Evolutionary conservation across 306 rosid species (phyloP).

Genomic region (Rosa multiflora): DNA sequence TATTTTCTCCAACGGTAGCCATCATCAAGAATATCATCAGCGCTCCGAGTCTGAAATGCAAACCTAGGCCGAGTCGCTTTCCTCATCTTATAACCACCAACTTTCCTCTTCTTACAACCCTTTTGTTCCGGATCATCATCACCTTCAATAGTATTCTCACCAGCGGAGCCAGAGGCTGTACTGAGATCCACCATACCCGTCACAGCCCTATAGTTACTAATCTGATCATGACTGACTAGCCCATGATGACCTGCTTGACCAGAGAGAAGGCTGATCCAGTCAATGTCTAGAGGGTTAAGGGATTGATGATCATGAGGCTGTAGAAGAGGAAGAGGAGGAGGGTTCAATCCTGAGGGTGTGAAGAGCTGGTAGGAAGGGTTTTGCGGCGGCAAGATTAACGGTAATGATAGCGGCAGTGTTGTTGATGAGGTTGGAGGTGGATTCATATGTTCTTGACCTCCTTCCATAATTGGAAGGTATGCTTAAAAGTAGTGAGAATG

Average conservation of each 20-base stretch:
- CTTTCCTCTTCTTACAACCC: constrained; percentile 32
- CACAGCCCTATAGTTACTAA: constrained; percentile 4
- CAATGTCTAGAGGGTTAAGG: constrained; percentile 37
- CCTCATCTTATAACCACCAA: constrained; percentile 35
- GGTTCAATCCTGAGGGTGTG: constrained; percentile 28
- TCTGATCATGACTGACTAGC: constrained; percentile 20
- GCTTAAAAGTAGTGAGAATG: background rate
- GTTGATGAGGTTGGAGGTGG: constrained; percentile 21
- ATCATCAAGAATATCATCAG: constrained; percentile 88
- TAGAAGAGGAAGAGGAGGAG: constrained; percentile 23
- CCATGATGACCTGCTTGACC: constrained; percentile 28
- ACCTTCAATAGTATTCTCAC: constrained; percentile 12
- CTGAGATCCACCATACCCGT: background rate
- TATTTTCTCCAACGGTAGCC: constrained; percentile 98
- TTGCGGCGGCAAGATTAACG: constrained; percentile 21
- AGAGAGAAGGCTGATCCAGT: constrained; percentile 64
- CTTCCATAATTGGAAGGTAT: constrained; percentile 35
- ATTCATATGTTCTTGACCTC: constrained; percentile 29
- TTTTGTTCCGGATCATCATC: constrained; percentile 26
- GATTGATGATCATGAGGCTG: constrained; percentile 25
- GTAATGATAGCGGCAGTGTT: constrained; percentile 19
- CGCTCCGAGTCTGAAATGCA: constrained; percentile 86
- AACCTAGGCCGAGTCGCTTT: constrained; percentile 62
- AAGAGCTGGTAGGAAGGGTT: constrained; percentile 38
- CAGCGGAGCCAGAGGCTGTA: constrained; percentile 22